Base-by-base conservation (phyloP, 345 rosid genomes). In the Eucalyptus fibrosa region DNA sequence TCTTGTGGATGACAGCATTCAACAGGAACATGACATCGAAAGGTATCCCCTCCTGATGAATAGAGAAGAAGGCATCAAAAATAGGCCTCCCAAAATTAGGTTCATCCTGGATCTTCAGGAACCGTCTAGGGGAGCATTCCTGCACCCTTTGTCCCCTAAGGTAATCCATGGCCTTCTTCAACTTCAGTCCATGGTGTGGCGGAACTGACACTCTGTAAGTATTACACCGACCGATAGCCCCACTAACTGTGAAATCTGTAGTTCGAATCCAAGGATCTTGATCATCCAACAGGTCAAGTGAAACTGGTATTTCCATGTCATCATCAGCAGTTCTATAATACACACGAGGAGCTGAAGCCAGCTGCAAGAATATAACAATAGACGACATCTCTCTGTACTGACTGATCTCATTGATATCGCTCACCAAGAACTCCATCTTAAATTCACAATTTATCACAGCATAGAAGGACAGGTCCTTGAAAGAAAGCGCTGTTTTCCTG, bases 201-300 rank as follows among this genome's bases (percentile, higher is more conserved):
- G 94, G 92, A 59, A 96, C 91, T 59, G 93, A 93, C 88, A 96
- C 89, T 90, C 96, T 92, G 88, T 95, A 97, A n/a, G 92, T 91
- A 87, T 93, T 94, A 85, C 97, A 95, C 13, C 98, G 97, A 88
- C 97, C 97, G 88, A 97, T 90, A 60, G 98, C 97, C 32, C 99
- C 97, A 89, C 94, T 93, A n/a, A 91, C 92, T 8, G 98, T 96
- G 90, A 96, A 95, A 94, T 97, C 99, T 49, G 98, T 96, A 60
- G 98, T 96, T 86, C 99, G 93, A 89, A 97, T 96, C 99, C 99
- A 97, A 89, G 99, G 99, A 90, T 97, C 99, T 88, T 96, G 98
- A 90, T 97, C 99, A 91, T 97, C 99, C 92, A 96, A 91, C 91
- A 96, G 59, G 90, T 96, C 97, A 69, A 89, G 91, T 32, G 97